Evolutionary conservation across 176 grass and related monocot genomes (phyloP).

Genomic region (Neostapfia colusana): DNA sequence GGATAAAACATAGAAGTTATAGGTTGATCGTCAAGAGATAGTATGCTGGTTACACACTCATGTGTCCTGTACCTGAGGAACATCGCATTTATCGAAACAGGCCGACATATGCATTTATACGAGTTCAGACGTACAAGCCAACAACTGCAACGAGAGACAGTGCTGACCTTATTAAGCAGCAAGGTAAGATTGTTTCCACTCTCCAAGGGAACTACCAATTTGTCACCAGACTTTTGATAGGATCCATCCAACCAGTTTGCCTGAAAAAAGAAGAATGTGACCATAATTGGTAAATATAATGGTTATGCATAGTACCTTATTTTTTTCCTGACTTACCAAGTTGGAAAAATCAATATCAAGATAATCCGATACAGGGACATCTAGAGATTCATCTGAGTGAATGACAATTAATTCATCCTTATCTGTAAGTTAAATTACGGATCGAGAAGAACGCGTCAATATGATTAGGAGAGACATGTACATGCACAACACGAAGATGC

Average conservation of each 20-base stretch:
- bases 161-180: slow-evolving; percentile 69
- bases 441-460: slow-evolving; percentile 19
- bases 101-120: background rate
- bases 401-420: slow-evolving; percentile 77
- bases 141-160: background rate
- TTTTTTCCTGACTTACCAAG: slow-evolving; percentile 52
- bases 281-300: slow-evolving; percentile 7
- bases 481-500: slow-evolving; percentile 25
- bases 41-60: background rate
- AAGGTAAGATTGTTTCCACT: slow-evolving; percentile 64
- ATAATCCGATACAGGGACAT: slow-evolving; percentile 54
- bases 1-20: no score
- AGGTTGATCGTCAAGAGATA: background rate
- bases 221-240: slow-evolving; percentile 61
- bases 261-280: slow-evolving; percentile 36
- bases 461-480: background rate
- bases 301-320: background rate
- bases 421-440: slow-evolving; percentile 54
- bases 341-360: slow-evolving; percentile 70
- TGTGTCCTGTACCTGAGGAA: background rate
- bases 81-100: background rate
- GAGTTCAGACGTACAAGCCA: background rate
- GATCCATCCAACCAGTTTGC: slow-evolving; percentile 78
- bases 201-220: slow-evolving; percentile 72
- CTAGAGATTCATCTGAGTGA: slow-evolving; percentile 60